Evolutionary conservation across 2,329 filamentous ascomycete species (phyloP), one percentile per base, ranked within the genome.

Genomic region (Aplosporella prunicola): DNA sequence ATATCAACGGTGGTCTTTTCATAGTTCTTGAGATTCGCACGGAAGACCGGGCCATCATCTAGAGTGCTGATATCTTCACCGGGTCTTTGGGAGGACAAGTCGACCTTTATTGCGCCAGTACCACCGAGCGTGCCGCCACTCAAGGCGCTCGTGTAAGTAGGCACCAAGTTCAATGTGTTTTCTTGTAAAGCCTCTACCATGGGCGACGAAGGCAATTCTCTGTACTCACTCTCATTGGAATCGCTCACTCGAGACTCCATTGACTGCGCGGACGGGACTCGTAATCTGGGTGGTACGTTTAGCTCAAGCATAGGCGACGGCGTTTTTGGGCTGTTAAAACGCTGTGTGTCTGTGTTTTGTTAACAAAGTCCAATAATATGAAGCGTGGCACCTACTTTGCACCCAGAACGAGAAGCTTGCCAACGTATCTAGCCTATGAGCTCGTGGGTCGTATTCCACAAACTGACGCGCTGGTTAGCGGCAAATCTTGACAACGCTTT

Each of bases 1-100:
- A 98, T 91, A 49, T 83, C 93, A 28, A 87, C 85, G 0, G 89
- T 98, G 67, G 94, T 96, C 55, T 94, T 88, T 60, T 98, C 91
- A 18, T 96, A 66, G 0, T 88, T 82, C 58, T 95, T 95, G 71
- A 98, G 93, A 0, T 91, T 96, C 13, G 91, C 93, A 45, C 93
- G 78, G 63, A 98, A 98, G 1, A 98, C 71, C 0, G 93, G 91
- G 0, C 91, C 91, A 61, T 98, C 91, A 49, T 96, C 91, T 15
- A 82, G 80, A 15, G 82, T 75, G 43, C 81, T 78, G 61, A 86
- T 78, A 61, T 94, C 89, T 43, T 94, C 88, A 22, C 78, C 81
- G 3, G 87, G 87, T 32, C 86, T 79, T 40, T 85, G 83, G 50
- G 84, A 88, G 26, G 79, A 74, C n/a, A 95, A 74, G 53, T 96